Evolutionary conservation across 2,329 filamentous ascomycete species (phyloP), one percentile per base, ranked within the genome.

Genomic region (Lecanoromycetidae sp.): DNA sequence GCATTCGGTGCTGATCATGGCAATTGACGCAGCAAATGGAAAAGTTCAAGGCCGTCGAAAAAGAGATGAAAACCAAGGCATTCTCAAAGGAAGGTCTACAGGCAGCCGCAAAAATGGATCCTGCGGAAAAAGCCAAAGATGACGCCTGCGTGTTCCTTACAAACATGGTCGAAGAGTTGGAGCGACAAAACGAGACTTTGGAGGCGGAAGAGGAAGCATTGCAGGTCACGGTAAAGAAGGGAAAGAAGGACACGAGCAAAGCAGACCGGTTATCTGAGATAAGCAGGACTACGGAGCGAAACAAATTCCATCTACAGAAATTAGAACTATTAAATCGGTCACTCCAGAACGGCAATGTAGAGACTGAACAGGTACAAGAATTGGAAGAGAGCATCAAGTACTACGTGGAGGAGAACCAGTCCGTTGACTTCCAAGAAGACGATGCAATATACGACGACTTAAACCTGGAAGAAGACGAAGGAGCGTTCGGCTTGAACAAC

Each of bases 31-130:
- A 91, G 86, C 82, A 90, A 84, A 98, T 98, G 91, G 91, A 98
- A 70, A 87, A 87, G 60, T 98, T 98, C 77, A 98, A 98, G 71
- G 90, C 88, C n/a, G 91, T 98, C 44, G 91, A 98, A 68, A 98
- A 98, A 73, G 91, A 94, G 61, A 96, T 98, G 91, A 98, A 98
- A 74, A 98, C 91, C 48, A 98, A 98, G 67, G 91, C 91, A 52
- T 98, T 94, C 69, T 96, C 91, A 53, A 96, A 98, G 72, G 91
- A 96, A 68, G 91, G 91, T 36, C 71, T 98, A 55, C 91, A 86
- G 54, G 85, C 90, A 44, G 87, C 87, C 22, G 82, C 87, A 42
- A 93, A 94, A 66, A 76, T 96, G 54, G 91, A 98, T 68, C 91
- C 91, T n/a, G 94, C 88, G 63, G 91, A 96, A 65, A 87, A 93